Evolutionary conservation across 257 asterid genomes (phyloP), one percentile per base, ranked within the genome.

Genomic region (Solanum ossicruentum): DNA sequence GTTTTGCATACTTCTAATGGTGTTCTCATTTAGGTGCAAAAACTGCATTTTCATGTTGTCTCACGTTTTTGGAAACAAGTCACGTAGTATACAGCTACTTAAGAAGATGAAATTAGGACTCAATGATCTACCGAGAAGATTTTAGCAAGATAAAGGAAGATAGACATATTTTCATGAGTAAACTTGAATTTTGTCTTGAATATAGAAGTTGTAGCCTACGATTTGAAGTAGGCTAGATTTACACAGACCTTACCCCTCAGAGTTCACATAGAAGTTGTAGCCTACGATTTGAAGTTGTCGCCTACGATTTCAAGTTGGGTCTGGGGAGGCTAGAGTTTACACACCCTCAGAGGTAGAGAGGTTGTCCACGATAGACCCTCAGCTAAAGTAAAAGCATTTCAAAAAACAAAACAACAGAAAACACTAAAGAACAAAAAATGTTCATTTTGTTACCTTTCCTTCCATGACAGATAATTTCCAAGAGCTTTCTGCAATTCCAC

Each of bases 381-480:
- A 18, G n/a, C 45, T 66, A n/a, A 66, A 66, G 73, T 66, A 66
- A 28, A 66, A 66, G n/a, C 45, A 66, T 28, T 66, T 28, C 45
- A 66, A 66, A 66, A 17, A 26, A 65, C 18, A 16, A 65, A 65
- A 26, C 43, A 26, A 65, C 28, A 65, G 43, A 65, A 66, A 28
- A 32, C 73, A 32, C 21, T 32, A 4, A 66, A 32, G 49, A 16
- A 85, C 63, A 60, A 1, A 71, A 23, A 7, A 20, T 20, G 84
- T 82, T 84, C 73, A 87, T 63, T 71, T 82, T 43, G 85, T 88
- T 87, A 93, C 99, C 99, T 95, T 90, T 97, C 99, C 90, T 95
- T 97, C 98, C 98, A 97, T 54, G 98, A 94, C 20, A 97, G 91
- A 93, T 94, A 94, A 91, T 89, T 94, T 78, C 97, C 99, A 85